Evolutionary conservation across 2,329 filamentous ascomycete genomes (phyloP).

Genomic region (Fusarium verrucosum): DNA sequence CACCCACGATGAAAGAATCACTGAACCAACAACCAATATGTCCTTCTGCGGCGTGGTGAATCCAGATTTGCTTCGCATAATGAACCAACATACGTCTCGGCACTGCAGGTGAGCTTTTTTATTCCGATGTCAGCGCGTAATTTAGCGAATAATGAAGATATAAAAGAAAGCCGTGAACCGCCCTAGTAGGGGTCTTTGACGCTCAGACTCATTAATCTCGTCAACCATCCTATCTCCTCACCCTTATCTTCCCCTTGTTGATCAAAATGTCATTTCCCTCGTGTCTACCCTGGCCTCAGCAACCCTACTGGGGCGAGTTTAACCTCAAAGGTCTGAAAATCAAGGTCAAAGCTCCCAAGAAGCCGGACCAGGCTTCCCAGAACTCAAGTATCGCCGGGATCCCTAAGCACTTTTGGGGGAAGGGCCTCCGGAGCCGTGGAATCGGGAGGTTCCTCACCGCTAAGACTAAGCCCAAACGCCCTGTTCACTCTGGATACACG

Average conservation of each 20-base stretch:
- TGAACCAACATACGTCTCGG: background rate
- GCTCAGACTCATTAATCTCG: slow-evolving; percentile 35
- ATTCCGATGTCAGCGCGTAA: background rate
- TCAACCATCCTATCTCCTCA: slow-evolving; percentile 1
- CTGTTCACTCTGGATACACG: slow-evolving; percentile 27
- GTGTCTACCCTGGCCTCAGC: slow-evolving; percentile 34
- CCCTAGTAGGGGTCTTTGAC: slow-evolving; percentile 15
- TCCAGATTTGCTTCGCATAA: background rate
- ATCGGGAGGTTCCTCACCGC: slow-evolving; percentile 21
- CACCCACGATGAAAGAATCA: slow-evolving; percentile 8
- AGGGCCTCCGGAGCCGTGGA: slow-evolving; percentile 29
- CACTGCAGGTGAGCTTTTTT: slow-evolving; percentile 8
- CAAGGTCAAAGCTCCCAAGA: slow-evolving; percentile 21
- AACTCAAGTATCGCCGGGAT: slow-evolving; percentile 6
- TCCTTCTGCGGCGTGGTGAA: background rate
- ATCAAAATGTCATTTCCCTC: slow-evolving; percentile 36
- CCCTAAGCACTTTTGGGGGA: slow-evolving; percentile 35
- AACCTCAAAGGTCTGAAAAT: slow-evolving; percentile 38
- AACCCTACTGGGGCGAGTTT: slow-evolving; percentile 39
- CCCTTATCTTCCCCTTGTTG: slow-evolving; percentile 26
- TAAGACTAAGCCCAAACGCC: slow-evolving; percentile 11
- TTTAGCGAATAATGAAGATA: slow-evolving; percentile 3
- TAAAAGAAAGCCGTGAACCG: slow-evolving; percentile 14
- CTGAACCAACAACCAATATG: background rate
- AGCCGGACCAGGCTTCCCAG: slow-evolving; percentile 10